These are phyloP conservation scores for Clarireedia homoeocarpa DNA, from an alignment of 2,329 filamentous ascomycete genomes.

Conservation along the genomic window DNA sequence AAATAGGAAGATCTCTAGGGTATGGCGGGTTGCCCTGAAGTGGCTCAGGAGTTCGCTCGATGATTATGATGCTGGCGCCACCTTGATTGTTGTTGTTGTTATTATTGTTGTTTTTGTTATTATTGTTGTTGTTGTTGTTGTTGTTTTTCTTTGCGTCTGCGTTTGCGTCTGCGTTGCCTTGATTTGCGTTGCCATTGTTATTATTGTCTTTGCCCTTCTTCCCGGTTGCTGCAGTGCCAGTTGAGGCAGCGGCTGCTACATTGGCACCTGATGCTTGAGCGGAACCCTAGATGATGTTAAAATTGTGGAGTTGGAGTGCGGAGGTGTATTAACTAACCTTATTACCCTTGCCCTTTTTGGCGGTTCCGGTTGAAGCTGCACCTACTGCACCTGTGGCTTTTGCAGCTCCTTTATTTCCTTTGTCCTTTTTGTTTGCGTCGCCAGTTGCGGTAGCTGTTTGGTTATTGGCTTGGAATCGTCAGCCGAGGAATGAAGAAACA, in stretches of 20 bases:
- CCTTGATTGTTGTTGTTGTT: too few relatives aligned
- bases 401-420: background rate
- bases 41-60: too few relatives aligned
- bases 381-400: background rate
- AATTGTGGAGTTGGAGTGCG: background rate
- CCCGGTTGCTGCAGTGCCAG: background rate
- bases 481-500: background rate
- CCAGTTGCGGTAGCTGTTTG: background rate
- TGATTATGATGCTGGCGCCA: too few relatives aligned
- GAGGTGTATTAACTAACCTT: background rate
- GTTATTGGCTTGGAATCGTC: background rate
- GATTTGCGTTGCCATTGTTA: background rate
- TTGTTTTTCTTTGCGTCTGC: too few relatives aligned
- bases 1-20: too few relatives aligned
- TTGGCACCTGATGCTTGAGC: background rate
- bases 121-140: too few relatives aligned
- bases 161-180: background rate
- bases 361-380: constrained; percentile 2
- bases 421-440: background rate
- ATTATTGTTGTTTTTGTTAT: too few relatives aligned
- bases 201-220: constrained; percentile 10
- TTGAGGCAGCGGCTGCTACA: background rate
- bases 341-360: constrained; percentile 3
- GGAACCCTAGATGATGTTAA: background rate
- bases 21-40: too few relatives aligned